Conservation (phyloP, 495 filamentous ascomycete species). For the Talaromyces adpressus region DNA sequence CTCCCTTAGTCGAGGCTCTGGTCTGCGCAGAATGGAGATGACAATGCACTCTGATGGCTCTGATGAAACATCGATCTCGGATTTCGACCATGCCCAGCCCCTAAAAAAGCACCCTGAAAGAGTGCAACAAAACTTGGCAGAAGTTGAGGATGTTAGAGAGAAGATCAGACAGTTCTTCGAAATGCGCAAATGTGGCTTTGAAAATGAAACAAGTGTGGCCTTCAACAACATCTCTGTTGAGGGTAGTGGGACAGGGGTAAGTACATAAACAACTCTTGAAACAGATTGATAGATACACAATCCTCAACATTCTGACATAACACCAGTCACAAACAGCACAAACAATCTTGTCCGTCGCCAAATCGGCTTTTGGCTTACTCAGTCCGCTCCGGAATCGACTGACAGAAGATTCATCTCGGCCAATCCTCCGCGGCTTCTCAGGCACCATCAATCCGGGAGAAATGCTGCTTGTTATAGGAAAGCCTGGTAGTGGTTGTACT, state of each 20-base stretch:
- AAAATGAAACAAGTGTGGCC: not conserved
- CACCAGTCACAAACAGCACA: not conserved
- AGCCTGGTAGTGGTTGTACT: constrained; percentile 63
- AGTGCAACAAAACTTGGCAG: not conserved
- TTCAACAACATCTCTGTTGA: not conserved
- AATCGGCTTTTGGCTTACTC: not conserved
- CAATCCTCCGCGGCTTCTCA: constrained; percentile 63
- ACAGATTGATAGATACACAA: not conserved
- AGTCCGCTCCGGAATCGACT: not conserved
- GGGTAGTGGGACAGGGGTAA: not conserved
- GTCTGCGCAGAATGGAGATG: not conserved
- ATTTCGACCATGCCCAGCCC: not conserved
- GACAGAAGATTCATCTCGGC: not conserved
- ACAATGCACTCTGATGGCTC: not conserved
- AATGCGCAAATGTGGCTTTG: not conserved
- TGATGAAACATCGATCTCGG: not conserved
- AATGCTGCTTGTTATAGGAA: constrained; percentile 73
- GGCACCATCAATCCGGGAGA: constrained; percentile 68
- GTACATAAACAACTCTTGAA: not conserved
- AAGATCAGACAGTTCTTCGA: not conserved
- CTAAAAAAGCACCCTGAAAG: not conserved
- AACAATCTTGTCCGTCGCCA: not conserved
- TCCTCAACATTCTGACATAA: not conserved
- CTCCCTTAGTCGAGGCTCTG: not conserved
- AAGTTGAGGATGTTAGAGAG: not conserved